A percentile compares a stretch with the other conserved stretches of the same genome.
These are phyloP conservation scores for Entrophospora sp. DNA, from an alignment of 192 early-diverging fungal genomes.

Conservation along the genomic window DNA sequence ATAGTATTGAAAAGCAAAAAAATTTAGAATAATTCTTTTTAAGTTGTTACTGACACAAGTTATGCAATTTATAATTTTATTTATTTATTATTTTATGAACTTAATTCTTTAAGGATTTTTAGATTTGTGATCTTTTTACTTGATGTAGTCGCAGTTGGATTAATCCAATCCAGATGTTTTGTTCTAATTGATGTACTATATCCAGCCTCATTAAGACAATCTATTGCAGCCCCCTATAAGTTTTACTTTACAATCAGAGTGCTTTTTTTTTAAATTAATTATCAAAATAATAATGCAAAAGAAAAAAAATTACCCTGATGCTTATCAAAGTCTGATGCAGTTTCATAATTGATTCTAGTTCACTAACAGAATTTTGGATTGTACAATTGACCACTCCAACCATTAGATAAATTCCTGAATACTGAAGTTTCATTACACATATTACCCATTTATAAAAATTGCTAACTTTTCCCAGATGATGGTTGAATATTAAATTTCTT, in stretches of 20 bases:
- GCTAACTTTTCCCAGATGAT: background rate
- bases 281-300: background rate
- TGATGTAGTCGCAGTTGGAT: constrained; percentile 10
- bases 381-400: constrained; percentile 4
- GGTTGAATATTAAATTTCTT: background rate
- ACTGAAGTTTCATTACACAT: constrained; percentile 1
- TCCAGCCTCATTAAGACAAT: background rate
- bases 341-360: background rate
- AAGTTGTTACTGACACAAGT: no score
- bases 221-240: background rate
- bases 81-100: no score
- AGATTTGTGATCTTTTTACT: constrained; percentile 24
- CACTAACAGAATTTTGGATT: constrained; percentile 3
- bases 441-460: background rate
- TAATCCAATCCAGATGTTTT: background rate
- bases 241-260: background rate
- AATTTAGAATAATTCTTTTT: no score
- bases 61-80: no score
- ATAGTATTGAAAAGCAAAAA: no score
- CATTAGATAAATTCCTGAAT: constrained; percentile 14
- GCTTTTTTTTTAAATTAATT: no score
- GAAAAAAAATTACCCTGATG: constrained; percentile 9
- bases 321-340: constrained; percentile 12
- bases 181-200: background rate
- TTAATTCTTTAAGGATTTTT: no score